Conservation (phyloP, 2,329 filamentous ascomycete species). For the Fusarium keratoplasticum region DNA sequence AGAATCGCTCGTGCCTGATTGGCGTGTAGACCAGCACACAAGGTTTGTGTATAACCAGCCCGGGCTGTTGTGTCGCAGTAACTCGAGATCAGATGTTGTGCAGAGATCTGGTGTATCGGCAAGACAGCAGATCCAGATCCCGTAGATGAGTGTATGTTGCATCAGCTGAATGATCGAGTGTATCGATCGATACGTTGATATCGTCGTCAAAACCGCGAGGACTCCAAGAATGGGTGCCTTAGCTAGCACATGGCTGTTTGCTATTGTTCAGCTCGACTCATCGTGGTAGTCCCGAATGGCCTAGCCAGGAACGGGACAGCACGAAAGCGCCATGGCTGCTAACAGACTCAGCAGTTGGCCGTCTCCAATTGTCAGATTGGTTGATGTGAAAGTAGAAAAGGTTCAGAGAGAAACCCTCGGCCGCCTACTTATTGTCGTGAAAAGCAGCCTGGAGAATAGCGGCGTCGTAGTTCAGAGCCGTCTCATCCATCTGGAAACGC, state of each 20-base stretch:
- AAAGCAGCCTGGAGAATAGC: conserved; percentile 51
- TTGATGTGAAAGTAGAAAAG: neutral
- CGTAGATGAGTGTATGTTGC: conserved; percentile 8
- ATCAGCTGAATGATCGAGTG: conserved; percentile 10
- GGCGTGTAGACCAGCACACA: conserved; percentile 17
- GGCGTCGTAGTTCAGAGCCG: conserved; percentile 51
- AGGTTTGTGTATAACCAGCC: neutral
- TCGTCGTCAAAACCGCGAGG: conserved; percentile 1
- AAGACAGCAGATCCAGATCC: conserved; percentile 7
- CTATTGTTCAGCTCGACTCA: neutral
- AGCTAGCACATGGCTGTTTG: neutral
- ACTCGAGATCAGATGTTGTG: conserved; percentile 23
- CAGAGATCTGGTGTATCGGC: conserved; percentile 12
- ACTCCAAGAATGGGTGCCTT: conserved; percentile 1
- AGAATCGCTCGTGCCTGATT: conserved; percentile 16
- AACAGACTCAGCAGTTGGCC: conserved; percentile 1
- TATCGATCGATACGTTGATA: neutral
- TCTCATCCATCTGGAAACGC: conserved; percentile 48
- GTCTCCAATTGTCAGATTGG: neutral
- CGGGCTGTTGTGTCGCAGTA: conserved; percentile 1
- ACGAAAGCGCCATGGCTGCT: conserved; percentile 2
- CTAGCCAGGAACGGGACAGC: conserved; percentile 19
- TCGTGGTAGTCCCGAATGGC: conserved; percentile 19
- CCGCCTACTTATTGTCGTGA: conserved; percentile 43
- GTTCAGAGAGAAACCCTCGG: neutral